phyloP scores from a whole-genome alignment of 2,329 filamentous ascomycete genomes.

The Xylaria hypoxylon region DNA sequence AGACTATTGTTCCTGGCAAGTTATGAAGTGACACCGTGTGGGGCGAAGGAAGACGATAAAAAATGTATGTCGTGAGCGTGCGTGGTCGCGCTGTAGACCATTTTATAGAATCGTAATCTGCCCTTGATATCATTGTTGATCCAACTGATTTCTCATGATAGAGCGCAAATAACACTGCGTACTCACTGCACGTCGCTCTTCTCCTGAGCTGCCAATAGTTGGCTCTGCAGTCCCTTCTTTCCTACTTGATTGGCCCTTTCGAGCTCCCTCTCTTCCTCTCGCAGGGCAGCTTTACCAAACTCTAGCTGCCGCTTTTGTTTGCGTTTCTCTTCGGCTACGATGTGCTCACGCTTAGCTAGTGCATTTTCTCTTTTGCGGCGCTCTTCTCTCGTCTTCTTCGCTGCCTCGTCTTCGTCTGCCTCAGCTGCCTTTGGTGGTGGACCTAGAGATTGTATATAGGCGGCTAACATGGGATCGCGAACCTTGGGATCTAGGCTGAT shows the following conservation, averaged over 20 bases:
- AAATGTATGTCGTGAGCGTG: neutral
- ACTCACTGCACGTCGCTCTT: conserved; percentile 26
- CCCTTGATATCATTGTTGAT: conserved; percentile 20
- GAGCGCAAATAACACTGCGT: neutral
- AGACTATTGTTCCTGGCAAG: conserved; percentile 12
- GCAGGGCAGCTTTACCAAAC: conserved; percentile 69
- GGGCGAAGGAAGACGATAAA: neutral
- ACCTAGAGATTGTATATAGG: conserved; percentile 73
- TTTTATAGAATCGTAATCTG: conserved; percentile 13
- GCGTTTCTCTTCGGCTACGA: conserved; percentile 72
- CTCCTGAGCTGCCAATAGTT: conserved; percentile 59
- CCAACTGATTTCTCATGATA: neutral
- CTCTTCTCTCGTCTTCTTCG: conserved; percentile 62
- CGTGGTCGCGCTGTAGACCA: conserved; percentile 1
- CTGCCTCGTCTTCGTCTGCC: conserved; percentile 64
- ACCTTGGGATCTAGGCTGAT: conserved; percentile 71
- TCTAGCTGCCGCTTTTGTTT: conserved; percentile 69
- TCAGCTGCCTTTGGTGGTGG: conserved; percentile 62
- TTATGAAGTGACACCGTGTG: conserved; percentile 24
- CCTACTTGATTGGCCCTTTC: conserved; percentile 76
- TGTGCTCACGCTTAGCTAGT: conserved; percentile 71
- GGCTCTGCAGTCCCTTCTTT: conserved; percentile 73
- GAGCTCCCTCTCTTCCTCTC: conserved; percentile 75
- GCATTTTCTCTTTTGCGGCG: conserved; percentile 73
- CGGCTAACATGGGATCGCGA: conserved; percentile 73